Base-by-base conservation (phyloP, 257 asterid species). In the Cynanchum wilfordii region DNA sequence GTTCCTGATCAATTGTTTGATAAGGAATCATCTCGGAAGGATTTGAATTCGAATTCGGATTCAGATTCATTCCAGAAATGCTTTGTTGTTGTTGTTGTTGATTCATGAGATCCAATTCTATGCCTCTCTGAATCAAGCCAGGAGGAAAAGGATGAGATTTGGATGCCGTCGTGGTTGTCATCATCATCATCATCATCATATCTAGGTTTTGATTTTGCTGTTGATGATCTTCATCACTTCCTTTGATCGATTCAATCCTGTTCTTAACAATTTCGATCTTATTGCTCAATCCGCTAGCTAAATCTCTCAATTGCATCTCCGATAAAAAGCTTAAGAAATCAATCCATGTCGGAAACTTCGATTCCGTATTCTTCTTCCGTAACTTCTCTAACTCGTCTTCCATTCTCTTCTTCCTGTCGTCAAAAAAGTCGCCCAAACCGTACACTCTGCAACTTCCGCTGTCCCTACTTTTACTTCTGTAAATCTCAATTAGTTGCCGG, bases 361-460 rank as follows among this genome's bases (percentile, higher is more conserved):
- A 69, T 60, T 89, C 94, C 82, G 78, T 67, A 77, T 81, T 84
- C 57, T 57, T 68, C 17, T 69, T 82, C 5, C 78, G 78, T 76
- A 87, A 52, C 63, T 81, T 86, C 5, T 51, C 75, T 10, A 86
- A 76, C 38, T 88, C 92, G 1, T 84, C 90, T 68, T 86, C 87
- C 25, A 87, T 54, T 16, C 75, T 87, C 17, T 80, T 76, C 77
- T 75, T 87, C 72, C 90, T 29, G 4, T 80, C 85, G 0, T 75
- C 71, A 50, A 84, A 86, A 69, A 85, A 90, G 20, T 90, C 90
- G 0, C 79, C 17, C 38, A 90, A 71, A 13, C 86, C 87, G 27
- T 69, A 83, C 0, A 78, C 77, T 24, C 84, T 85, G 55, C 71
- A 47, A 40, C 73, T 83, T 19, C 83, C 80, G 6, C 83, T 77